These are phyloP conservation scores for Crithidia brevicula DNA, from an alignment of 208 protist species.

Conservation along the genomic window DNA sequence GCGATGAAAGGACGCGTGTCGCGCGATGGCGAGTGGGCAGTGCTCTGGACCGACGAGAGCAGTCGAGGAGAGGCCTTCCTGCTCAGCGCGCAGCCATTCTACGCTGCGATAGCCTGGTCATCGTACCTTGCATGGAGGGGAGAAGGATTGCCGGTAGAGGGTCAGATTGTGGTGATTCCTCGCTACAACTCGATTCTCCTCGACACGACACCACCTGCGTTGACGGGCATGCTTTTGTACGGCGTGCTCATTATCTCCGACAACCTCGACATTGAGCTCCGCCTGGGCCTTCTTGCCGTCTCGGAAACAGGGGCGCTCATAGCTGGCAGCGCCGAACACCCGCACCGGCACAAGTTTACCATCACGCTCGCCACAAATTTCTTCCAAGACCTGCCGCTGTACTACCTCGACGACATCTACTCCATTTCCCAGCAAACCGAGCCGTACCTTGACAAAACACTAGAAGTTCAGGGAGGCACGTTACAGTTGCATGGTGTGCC, in stretches of 20 bases:
- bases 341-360: slow-evolving; percentile 34
- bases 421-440: slow-evolving; percentile 17
- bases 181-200: slow-evolving; percentile 39
- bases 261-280: slow-evolving; percentile 35
- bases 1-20: slow-evolving; percentile 36
- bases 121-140: slow-evolving; percentile 49
- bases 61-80: slow-evolving; percentile 32
- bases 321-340: slow-evolving; percentile 30
- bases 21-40: slow-evolving; percentile 5
- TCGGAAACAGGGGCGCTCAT: slow-evolving; percentile 32
- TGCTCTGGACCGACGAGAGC: slow-evolving; percentile 25
- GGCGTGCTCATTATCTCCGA: slow-evolving; percentile 52
- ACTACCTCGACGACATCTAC: slow-evolving; percentile 27
- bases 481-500: slow-evolving; percentile 41
- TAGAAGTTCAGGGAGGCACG: slow-evolving; percentile 40
- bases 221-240: slow-evolving; percentile 34
- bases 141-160: slow-evolving; percentile 22
- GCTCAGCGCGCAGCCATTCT: slow-evolving; percentile 38
- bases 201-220: slow-evolving; percentile 38
- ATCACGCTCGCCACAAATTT: slow-evolving; percentile 33
- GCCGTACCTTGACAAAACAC: slow-evolving; percentile 27
- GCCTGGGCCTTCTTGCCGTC: slow-evolving; percentile 26
- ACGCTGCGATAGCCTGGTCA: slow-evolving; percentile 47
- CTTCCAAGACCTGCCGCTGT: slow-evolving; percentile 14
- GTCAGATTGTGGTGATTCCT: slow-evolving; percentile 29